Percentiles rank a stretch among this genome's conserved stretches.
Evolutionary conservation across 345 rosid genomes (phyloP).

Genomic region (Gossypium ekmanianum): DNA sequence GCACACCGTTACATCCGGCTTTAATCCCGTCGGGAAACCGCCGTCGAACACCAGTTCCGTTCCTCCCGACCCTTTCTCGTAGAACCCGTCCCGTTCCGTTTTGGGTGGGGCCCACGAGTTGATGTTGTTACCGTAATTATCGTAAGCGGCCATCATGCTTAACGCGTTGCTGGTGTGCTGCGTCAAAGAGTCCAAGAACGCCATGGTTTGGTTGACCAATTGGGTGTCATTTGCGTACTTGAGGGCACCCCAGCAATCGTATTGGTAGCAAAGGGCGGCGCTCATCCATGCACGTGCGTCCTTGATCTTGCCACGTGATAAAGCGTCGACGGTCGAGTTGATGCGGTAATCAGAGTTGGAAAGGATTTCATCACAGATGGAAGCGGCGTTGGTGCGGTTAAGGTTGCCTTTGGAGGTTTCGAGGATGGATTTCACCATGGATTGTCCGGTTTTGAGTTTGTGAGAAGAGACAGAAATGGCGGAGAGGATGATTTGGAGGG

Average conservation of each 20-base stretch:
- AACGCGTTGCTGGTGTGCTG: conserved; percentile 62
- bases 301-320: conserved; percentile 49
- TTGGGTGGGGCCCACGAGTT: conserved; percentile 52
- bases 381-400: conserved; percentile 60
- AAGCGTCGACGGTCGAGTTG: conserved; percentile 30
- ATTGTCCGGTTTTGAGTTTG: conserved; percentile 50
- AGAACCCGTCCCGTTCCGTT: conserved; percentile 80
- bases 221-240: conserved; percentile 68
- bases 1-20: conserved; percentile 67
- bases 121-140: conserved; percentile 43
- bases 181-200: conserved; percentile 49
- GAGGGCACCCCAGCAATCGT: conserved; percentile 69
- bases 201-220: conserved; percentile 45
- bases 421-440: conserved; percentile 54
- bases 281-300: conserved; percentile 79
- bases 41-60: conserved; percentile 20
- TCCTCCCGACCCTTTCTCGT: conserved; percentile 38
- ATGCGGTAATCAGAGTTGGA: conserved; percentile 50
- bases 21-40: conserved; percentile 42
- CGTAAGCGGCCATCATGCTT: conserved; percentile 63
- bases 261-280: conserved; percentile 70
- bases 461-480: conserved; percentile 54
- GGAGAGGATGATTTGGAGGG: conserved; percentile 56
- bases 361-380: conserved; percentile 54
- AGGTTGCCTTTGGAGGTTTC: conserved; percentile 45